Percentiles rank a stretch among this genome's conserved stretches.
Conservation (phyloP, 2,329 filamentous ascomycete species). For the Claviceps purpurea region DNA sequence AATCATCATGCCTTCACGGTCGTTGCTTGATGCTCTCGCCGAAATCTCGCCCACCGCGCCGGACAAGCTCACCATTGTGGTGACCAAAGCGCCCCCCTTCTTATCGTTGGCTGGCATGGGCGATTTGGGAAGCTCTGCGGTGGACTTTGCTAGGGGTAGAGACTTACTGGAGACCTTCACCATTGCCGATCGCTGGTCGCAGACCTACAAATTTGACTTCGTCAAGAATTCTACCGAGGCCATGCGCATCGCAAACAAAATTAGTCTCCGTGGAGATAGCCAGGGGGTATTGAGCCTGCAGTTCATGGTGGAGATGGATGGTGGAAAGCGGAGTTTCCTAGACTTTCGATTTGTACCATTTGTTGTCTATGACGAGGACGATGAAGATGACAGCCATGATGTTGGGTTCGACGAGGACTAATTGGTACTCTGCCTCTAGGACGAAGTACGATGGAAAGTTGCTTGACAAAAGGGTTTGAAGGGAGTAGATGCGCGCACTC, state of each 20-base stretch:
- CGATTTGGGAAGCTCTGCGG: conserved; percentile 46
- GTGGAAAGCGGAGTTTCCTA: conserved; percentile 55
- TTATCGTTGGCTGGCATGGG: conserved; percentile 56
- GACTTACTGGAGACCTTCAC: conserved; percentile 64
- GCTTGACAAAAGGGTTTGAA: too few relatives aligned
- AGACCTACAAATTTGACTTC: conserved; percentile 77
- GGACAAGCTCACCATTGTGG: conserved; percentile 54
- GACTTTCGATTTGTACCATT: conserved; percentile 75
- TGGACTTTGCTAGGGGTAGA: conserved; percentile 52
- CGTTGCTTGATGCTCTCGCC: conserved; percentile 56
- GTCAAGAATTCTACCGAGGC: conserved; percentile 76
- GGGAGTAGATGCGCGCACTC: neutral
- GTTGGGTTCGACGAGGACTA: conserved; percentile 5
- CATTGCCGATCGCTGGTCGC: conserved; percentile 44
- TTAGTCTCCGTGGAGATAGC: conserved; percentile 75
- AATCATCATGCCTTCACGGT: conserved; percentile 78
- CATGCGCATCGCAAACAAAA: conserved; percentile 88
- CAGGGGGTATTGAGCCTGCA: conserved; percentile 89
- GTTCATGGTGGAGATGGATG: conserved; percentile 86
- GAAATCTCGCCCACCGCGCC: conserved; percentile 62
- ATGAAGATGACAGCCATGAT: neutral
- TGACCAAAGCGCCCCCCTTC: conserved; percentile 51
- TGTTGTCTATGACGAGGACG: conserved; percentile 40
- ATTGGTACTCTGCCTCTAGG: neutral
- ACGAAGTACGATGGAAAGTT: neutral